Conservation (phyloP, 306 rosid species). For the Glycine soja region DNA sequence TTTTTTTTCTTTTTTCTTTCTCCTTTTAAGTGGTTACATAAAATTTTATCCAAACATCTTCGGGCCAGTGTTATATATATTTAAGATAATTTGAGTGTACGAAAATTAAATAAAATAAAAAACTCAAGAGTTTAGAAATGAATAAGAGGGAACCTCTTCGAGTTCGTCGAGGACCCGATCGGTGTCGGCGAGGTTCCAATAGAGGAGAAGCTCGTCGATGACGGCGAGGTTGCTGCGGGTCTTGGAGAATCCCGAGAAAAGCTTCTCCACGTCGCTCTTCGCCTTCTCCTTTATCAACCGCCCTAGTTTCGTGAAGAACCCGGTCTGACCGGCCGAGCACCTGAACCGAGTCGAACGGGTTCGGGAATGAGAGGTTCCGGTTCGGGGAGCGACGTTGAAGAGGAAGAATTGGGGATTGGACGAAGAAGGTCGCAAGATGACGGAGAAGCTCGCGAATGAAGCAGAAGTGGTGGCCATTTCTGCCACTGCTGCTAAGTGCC, state of each 20-base stretch:
- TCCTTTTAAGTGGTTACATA: no score
- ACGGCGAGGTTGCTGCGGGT: constrained; percentile 90
- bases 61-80: not conserved
- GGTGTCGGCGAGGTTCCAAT: constrained; percentile 95
- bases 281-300: constrained; percentile 91
- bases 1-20: no score
- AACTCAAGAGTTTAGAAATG: not conserved
- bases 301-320: constrained; percentile 82
- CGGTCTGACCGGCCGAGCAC: constrained; percentile 79
- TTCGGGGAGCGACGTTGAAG: constrained; percentile 31
- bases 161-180: constrained; percentile 93
- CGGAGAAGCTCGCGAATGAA: constrained; percentile 53
- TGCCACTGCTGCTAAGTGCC: not conserved
- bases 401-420: constrained; percentile 41
- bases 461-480: constrained; percentile 64
- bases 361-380: constrained; percentile 9
- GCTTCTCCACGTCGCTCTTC: constrained; percentile 87
- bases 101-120: not conserved
- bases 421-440: constrained; percentile 49
- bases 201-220: constrained; percentile 89
- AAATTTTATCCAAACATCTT: no score
- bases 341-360: constrained; percentile 55
- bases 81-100: not conserved
- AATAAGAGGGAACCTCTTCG: constrained; percentile 71
- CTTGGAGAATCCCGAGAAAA: constrained; percentile 88